phyloP scores from a whole-genome alignment of 148 eudicot genomes.

The Fagopyrum esculentum region DNA sequence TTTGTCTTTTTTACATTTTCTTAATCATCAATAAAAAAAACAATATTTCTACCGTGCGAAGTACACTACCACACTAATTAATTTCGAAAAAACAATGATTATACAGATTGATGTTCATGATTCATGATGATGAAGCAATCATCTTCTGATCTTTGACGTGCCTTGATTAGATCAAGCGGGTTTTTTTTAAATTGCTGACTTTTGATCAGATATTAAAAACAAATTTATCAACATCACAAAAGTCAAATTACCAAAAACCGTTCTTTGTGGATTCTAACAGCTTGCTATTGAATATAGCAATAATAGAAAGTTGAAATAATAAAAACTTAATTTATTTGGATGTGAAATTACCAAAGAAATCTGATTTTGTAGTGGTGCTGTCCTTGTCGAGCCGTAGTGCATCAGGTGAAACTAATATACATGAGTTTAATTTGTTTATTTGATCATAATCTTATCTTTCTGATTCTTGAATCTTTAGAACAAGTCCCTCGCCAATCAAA shows the following conservation, averaged over 20 bases:
- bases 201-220: background rate
- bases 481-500: background rate
- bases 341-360: background rate
- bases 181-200: constrained; percentile 3
- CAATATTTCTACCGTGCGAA: too few relatives aligned
- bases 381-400: background rate
- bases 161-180: background rate
- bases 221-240: background rate
- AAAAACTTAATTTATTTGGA: background rate
- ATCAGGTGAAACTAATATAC: background rate
- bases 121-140: background rate
- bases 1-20: too few relatives aligned
- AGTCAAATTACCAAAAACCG: background rate
- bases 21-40: too few relatives aligned
- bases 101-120: background rate
- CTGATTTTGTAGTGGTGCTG: background rate
- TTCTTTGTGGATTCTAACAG: background rate
- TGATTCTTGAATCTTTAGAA: background rate
- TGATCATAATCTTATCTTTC: background rate
- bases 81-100: background rate
- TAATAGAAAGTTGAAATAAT: background rate
- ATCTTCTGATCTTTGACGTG: background rate
- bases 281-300: background rate
- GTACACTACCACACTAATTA: too few relatives aligned
- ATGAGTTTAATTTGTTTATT: too few relatives aligned